phyloP scores from a whole-genome alignment of 148 eudicot genomes.

The Arctostaphylos glauca region DNA sequence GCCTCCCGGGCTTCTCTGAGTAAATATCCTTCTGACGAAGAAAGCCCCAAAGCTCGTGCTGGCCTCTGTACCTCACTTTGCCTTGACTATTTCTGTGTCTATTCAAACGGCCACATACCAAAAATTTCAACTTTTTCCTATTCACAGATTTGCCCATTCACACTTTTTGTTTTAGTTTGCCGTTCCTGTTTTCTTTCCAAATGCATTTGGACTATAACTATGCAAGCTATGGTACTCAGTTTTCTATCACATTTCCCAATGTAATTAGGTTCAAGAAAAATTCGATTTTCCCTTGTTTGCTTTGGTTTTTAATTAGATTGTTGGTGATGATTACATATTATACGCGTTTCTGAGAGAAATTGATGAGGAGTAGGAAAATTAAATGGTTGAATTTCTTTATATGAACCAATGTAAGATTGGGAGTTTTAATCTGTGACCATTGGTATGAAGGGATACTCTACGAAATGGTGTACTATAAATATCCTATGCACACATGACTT shows the following conservation, averaged over 20 bases:
- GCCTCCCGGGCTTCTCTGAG: constrained; percentile 88
- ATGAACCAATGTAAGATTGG: constrained; percentile 40
- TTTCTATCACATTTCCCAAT: not conserved
- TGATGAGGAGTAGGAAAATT: constrained; percentile 47
- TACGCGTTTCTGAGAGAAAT: constrained; percentile 80
- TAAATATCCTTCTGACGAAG: constrained; percentile 36
- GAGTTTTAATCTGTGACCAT: not conserved
- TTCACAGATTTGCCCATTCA: constrained; percentile 30
- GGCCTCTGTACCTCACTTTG: constrained; percentile 32
- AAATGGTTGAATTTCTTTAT: constrained; percentile 78
- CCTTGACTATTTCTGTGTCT: constrained; percentile 57
- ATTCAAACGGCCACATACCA: constrained; percentile 43
- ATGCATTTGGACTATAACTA: constrained; percentile 40
- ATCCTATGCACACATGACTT: no score
- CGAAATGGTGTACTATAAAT: no score
- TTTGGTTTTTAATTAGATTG: not conserved
- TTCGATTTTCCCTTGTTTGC: not conserved
- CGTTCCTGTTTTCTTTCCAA: constrained; percentile 27
- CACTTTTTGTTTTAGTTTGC: constrained; percentile 50
- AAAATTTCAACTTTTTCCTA: not conserved
- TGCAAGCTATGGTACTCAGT: constrained; percentile 30
- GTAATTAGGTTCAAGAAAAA: no score
- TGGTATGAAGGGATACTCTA: no score
- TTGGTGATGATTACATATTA: constrained; percentile 65
- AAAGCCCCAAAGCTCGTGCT: constrained; percentile 80